Percentiles rank a stretch among this genome's conserved stretches.
These are phyloP conservation scores for Globisporangium alternatum DNA, from an alignment of 352 stramenopile genomes.

Conservation along the genomic window DNA sequence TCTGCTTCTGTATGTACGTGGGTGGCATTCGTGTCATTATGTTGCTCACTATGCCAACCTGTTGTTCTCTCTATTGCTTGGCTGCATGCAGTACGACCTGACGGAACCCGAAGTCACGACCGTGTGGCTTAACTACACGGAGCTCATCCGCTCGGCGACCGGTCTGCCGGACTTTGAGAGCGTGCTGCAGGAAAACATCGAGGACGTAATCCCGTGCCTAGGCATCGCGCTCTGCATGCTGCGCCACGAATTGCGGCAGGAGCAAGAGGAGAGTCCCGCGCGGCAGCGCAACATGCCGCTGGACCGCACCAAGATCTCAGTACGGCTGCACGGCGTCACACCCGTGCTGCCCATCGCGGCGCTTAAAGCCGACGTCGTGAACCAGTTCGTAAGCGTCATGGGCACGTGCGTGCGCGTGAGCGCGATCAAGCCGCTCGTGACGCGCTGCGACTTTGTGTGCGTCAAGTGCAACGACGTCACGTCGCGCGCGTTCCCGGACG, in stretches of 20 bases:
- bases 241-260: conserved; percentile 50
- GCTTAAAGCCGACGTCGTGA: conserved; percentile 74
- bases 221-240: conserved; percentile 70
- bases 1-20: not conserved
- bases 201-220: conserved; percentile 59
- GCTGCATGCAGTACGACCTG: conserved; percentile 37
- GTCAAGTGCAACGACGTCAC: conserved; percentile 76
- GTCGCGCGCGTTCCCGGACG: conserved; percentile 66
- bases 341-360: conserved; percentile 60
- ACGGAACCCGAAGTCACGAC: conserved; percentile 41
- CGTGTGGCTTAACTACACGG: conserved; percentile 50
- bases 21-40: not conserved
- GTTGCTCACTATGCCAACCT: not conserved
- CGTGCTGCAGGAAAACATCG: conserved; percentile 51
- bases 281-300: conserved; percentile 38
- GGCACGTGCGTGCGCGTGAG: conserved; percentile 81
- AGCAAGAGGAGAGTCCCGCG: conserved; percentile 41
- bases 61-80: not conserved
- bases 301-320: conserved; percentile 52
- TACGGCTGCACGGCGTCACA: conserved; percentile 66
- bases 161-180: conserved; percentile 49
- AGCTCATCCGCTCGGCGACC: conserved; percentile 41
- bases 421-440: conserved; percentile 83
- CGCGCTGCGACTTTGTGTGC: conserved; percentile 86
- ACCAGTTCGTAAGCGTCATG: conserved; percentile 72